Evolutionary conservation across 2,329 filamentous ascomycete genomes (phyloP), one percentile per base, ranked within the genome.

Genomic region (Aspergillus japonicus): DNA sequence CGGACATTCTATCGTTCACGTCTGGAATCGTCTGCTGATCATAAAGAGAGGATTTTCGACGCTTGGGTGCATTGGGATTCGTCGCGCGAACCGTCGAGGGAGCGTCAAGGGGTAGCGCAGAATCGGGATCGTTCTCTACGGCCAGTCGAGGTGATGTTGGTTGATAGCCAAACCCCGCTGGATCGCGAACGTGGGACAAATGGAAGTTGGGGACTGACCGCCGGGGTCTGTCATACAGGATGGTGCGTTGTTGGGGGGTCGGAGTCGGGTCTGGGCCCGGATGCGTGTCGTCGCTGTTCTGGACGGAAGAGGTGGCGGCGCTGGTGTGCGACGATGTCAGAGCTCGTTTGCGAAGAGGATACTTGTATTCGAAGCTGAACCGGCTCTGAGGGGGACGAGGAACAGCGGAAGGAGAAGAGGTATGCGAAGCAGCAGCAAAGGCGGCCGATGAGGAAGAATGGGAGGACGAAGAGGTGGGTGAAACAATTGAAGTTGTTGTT

Each of bases 211-310:
- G 62, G 54, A 70, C 64, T 42, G 71, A 71, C 62, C 68, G 73
- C 56, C 71, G 69, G 63, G 64, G 64, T 54, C 67, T 68, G 65
- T 75, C 71, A 59, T 77, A 72, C 65, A 73, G 71, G 50, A 73
- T 66, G 44, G 70, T 70, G 59, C 74, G 73, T 58, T 44, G 39
- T 44, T 80, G 80, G 54, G 81, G 82, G 60, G 80, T 78, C 60
- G 82, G 75, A n/a, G 80, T 77, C 59, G 82, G 78, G 54, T 81
- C 81, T 50, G 82, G 81, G 60, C 81, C 82, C 67, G 76, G 72
- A 58, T 75, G 77, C 31, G 78, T 81, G 68, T 80, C 78, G 74
- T 83, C 80, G 66, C 80, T 16, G 54, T 57, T 62, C 42, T 47
- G 42, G 39, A 48, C 42, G 50, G 59, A 51, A 44, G 39, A 5